Evolutionary conservation across 768 basidiomycete species (phyloP), one percentile per base, ranked within the genome.

Genomic region (Kwoniella mangroviensis): DNA sequence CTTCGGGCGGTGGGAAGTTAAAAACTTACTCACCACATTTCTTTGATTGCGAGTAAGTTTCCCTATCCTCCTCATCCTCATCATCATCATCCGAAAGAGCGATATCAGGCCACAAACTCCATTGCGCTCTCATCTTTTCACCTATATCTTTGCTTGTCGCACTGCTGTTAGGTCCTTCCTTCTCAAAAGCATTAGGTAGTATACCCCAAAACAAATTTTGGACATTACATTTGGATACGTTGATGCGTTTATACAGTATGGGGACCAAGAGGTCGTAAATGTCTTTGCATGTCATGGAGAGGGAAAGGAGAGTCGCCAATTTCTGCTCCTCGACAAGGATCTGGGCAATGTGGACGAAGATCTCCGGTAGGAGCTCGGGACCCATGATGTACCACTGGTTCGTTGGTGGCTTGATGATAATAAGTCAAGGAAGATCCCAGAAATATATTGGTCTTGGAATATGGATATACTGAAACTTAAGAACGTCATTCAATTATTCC

Each of bases 41-140:
- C 12, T 49, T 49, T 10, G 45, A 49, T 19, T 13, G 45, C 45
- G 45, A 49, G 19, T 49, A 49, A 34, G 6, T 34, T 19, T 49
- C 10, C 5, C 10, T 17, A 19, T 49, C 45, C 1, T 49, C 45
- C 45, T 19, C 45, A 17, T 49, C 45, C 45, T 19, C 45, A n/a
- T 21, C 53, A 11, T 54, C 53, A 11, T 54, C 53, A 15, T 45
- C 21, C 13, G 45, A 12, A 24, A 62, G 9, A 22, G 61, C 61
- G 2, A 51, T 42, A 51, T 62, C 61, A 49, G 61, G 61, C 61
- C 61, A 62, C 45, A 62, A 49, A 6, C 28, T 40, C 61, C 63
- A 54, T 15, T 54, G 6, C 12, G 49, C 22, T 34, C 51, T 26
- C 15, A 63, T 12, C 51, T 53, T 13, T 3, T 17, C 34, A 11